Evolutionary conservation across 345 rosid genomes (phyloP).

Genomic region (Nephelium lappaceum): DNA sequence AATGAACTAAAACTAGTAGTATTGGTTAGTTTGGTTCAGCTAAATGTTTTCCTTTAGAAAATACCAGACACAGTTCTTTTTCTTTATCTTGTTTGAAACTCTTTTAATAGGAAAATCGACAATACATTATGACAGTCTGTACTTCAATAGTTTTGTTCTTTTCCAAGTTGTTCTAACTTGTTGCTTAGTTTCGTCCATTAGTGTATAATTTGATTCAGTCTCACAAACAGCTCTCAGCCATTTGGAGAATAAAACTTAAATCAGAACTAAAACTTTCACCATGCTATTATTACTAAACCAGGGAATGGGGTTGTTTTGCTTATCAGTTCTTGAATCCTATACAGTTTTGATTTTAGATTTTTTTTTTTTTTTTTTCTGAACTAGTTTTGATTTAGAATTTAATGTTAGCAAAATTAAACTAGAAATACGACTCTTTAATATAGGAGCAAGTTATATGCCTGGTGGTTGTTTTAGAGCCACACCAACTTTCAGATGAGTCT

Average conservation of each 20-base stretch:
- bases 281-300: background rate
- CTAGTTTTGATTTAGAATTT: too few species aligned
- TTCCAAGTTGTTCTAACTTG: background rate
- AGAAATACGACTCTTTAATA: background rate
- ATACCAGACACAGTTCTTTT: background rate
- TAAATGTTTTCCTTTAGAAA: background rate
- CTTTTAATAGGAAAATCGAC: background rate
- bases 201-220: background rate
- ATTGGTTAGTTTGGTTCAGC: background rate
- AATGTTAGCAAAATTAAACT: background rate
- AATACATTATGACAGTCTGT: background rate
- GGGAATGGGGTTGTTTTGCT: too few species aligned
- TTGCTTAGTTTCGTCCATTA: background rate
- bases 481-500: background rate
- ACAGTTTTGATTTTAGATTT: background rate
- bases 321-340: background rate
- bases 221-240: background rate
- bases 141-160: background rate
- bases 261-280: background rate
- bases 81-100: background rate
- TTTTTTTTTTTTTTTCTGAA: too few species aligned
- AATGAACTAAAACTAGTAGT: background rate
- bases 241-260: background rate
- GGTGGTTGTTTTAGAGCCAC: background rate
- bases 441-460: background rate